phyloP scores from a whole-genome alignment of 1,284 basidiomycete species.

The Cystobasidium slooffiae region DNA sequence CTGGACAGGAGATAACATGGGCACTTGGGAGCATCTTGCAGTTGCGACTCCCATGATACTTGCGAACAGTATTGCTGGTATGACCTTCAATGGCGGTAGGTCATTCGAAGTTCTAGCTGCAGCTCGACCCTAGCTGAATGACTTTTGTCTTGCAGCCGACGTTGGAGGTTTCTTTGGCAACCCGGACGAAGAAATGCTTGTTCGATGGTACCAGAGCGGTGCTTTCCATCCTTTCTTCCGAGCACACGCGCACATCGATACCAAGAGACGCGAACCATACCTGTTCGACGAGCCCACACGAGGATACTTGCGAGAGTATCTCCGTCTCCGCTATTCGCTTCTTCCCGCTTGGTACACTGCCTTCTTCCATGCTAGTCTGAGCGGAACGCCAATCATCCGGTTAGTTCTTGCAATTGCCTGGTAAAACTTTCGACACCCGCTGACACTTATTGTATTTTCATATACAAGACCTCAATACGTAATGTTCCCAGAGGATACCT shows the following conservation, averaged over 20 bases:
- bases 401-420: constrained; percentile 56
- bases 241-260: constrained; percentile 84
- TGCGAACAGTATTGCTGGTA: constrained; percentile 87
- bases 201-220: constrained; percentile 96
- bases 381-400: constrained; percentile 79
- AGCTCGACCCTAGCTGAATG: background rate
- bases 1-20: constrained; percentile 98
- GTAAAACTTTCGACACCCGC: background rate
- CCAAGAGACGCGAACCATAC: constrained; percentile 95
- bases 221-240: constrained; percentile 97
- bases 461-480: constrained; percentile 82
- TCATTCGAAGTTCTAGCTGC: constrained; percentile 4
- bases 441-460: background rate
- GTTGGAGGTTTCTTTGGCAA: constrained; percentile 99
- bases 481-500: constrained; percentile 82
- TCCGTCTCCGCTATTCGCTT: constrained; percentile 84
- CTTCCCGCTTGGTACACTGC: constrained; percentile 96
- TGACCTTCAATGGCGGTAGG: constrained; percentile 88
- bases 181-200: constrained; percentile 88
- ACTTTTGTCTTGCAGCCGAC: constrained; percentile 68
- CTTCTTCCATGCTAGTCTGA: constrained; percentile 81
- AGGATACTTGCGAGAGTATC: constrained; percentile 74
- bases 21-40: constrained; percentile 96
- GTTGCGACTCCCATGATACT: constrained; percentile 94
- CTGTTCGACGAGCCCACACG: constrained; percentile 87